Conservation (phyloP, 1,284 basidiomycete species). For the Marasmius fiardii region DNA sequence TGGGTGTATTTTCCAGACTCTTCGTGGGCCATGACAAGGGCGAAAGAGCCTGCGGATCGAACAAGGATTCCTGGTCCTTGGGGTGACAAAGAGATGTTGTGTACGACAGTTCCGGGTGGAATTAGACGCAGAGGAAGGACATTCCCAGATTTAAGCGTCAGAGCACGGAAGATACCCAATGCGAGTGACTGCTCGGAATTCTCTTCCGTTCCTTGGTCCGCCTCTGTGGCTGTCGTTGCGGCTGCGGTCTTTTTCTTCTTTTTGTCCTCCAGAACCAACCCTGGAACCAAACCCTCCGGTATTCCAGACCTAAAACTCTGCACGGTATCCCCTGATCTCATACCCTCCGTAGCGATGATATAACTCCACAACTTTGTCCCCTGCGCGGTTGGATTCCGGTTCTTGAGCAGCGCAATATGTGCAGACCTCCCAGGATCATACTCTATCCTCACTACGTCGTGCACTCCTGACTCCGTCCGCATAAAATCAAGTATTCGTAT, state of each 20-base stretch:
- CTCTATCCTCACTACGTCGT: conserved; percentile 91
- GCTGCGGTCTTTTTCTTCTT: conserved; percentile 11
- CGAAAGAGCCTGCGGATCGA: conserved; percentile 87
- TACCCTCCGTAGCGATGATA: conserved; percentile 88
- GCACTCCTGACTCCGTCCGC: conserved; percentile 72
- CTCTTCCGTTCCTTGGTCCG: conserved; percentile 18
- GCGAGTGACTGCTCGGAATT: conserved; percentile 64
- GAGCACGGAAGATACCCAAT: conserved; percentile 82
- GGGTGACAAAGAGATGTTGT: conserved; percentile 80
- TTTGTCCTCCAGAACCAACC: conserved; percentile 39
- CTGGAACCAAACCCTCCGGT: conserved; percentile 72
- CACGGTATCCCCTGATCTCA: conserved; percentile 87
- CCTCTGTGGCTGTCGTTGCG: background rate
- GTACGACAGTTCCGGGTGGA: conserved; percentile 89
- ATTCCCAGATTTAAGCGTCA: conserved; percentile 90
- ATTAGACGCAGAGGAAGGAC: conserved; percentile 91
- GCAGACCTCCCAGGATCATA: conserved; percentile 94
- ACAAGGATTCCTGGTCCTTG: conserved; percentile 81
- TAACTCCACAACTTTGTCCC: conserved; percentile 70
- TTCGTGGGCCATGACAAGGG: conserved; percentile 78
- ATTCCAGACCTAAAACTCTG: conserved; percentile 86
- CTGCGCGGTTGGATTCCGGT: conserved; percentile 46
- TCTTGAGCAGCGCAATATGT: conserved; percentile 88
- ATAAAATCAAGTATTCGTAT: conserved; percentile 89
- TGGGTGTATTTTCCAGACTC: conserved; percentile 72